A percentile compares a stretch with the other conserved stretches of the same genome.
Evolutionary conservation across 106 monocot species (phyloP).

Genomic region (Dioscorea dumetorum): DNA sequence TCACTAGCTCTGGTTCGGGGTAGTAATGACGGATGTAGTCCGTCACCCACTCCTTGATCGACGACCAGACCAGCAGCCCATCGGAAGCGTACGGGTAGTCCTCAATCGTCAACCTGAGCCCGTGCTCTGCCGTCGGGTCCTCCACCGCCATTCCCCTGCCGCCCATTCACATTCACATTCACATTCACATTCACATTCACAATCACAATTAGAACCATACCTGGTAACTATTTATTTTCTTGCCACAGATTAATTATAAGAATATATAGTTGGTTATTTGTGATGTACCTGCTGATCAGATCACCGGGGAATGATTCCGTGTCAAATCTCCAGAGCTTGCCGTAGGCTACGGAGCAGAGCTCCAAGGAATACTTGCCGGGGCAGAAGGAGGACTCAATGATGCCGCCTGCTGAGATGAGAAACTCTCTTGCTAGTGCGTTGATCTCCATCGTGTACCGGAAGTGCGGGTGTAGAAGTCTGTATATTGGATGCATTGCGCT

Average conservation of each 20-base stretch:
- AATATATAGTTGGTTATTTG: not conserved
- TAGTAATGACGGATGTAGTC: slow-evolving; percentile 55
- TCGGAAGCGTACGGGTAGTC: slow-evolving; percentile 82
- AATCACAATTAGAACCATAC: too few relatives aligned
- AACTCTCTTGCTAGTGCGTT: slow-evolving; percentile 46
- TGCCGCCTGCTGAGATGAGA: slow-evolving; percentile 50
- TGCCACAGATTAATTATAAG: not conserved
- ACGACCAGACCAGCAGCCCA: slow-evolving; percentile 70
- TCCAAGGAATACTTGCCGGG: slow-evolving; percentile 48
- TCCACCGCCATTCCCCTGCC: slow-evolving; percentile 77
- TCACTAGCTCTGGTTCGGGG: slow-evolving; percentile 7
- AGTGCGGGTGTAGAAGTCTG: slow-evolving; percentile 56
- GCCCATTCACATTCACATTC: not conserved
- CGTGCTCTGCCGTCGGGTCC: slow-evolving; percentile 33
- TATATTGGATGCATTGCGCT: slow-evolving; percentile 73
- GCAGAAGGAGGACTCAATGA: slow-evolving; percentile 53
- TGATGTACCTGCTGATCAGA: slow-evolving; percentile 48
- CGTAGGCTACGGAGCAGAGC: slow-evolving; percentile 61
- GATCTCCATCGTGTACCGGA: slow-evolving; percentile 82
- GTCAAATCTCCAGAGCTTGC: slow-evolving; percentile 58
- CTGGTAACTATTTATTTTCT: too few relatives aligned
- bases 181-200: not conserved
- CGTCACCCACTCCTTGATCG: slow-evolving; percentile 57
- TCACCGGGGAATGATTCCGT: slow-evolving; percentile 60
- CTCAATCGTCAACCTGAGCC: slow-evolving; percentile 41